Conservation (phyloP, 2,329 filamentous ascomycete genomes). For the Ceratocystis cacaofunesta region DNA sequence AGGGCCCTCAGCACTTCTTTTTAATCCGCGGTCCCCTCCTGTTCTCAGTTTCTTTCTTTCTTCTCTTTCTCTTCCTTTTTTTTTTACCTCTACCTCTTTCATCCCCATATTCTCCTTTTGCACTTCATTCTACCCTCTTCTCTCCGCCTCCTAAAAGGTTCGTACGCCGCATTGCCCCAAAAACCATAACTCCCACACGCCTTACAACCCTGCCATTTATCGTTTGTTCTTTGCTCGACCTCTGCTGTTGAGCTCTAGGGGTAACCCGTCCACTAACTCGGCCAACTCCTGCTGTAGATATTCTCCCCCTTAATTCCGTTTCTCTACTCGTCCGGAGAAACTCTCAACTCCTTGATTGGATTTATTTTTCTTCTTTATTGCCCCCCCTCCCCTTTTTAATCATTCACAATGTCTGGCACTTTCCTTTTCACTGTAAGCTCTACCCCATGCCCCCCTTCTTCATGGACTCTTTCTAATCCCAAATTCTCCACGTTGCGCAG, state of each 20-base stretch:
- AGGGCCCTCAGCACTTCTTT: constrained; percentile 10
- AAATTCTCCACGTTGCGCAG: constrained; percentile 25
- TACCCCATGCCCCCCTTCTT: not conserved
- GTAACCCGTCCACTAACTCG: constrained; percentile 13
- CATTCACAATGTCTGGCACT: constrained; percentile 50
- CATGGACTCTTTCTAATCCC: constrained; percentile 19
- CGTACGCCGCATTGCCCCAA: not conserved
- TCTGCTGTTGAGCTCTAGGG: not conserved
- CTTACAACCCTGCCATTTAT: constrained; percentile 7
- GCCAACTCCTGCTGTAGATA: not conserved
- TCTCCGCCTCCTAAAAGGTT: constrained; percentile 7
- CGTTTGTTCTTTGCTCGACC: constrained; percentile 17
- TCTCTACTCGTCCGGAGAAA: not conserved
- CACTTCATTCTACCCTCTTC: constrained; percentile 14
- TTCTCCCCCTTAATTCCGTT: constrained; percentile 7
- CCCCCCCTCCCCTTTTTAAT: constrained; percentile 17
- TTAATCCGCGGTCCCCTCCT: constrained; percentile 19
- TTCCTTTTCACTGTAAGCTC: constrained; percentile 65
- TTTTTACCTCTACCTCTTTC: constrained; percentile 16
- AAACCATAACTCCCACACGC: not conserved
- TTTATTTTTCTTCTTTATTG: constrained; percentile 15
- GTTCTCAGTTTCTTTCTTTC: constrained; percentile 22
- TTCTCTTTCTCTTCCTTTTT: constrained; percentile 18
- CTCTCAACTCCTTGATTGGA: constrained; percentile 19
- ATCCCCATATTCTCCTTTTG: constrained; percentile 17